A percentile compares a stretch with the other conserved stretches of the same genome.
Evolutionary conservation across 768 basidiomycete species (phyloP).

Genomic region (Amanita pseudoporphyria): DNA sequence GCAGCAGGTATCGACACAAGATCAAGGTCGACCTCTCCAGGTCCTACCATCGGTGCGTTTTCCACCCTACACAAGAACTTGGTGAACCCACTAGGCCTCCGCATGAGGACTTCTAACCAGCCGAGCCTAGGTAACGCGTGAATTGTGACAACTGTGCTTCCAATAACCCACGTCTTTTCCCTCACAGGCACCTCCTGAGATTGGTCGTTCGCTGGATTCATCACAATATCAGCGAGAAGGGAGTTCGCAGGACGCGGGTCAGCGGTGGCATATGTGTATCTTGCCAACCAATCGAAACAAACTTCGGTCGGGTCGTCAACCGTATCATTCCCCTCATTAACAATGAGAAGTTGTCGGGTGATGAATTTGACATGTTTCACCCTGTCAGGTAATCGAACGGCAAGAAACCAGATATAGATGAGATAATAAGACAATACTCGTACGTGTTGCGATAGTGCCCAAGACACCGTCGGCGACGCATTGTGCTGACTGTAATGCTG

Average conservation of each 20-base stretch:
- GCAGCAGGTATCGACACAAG: slow-evolving; percentile 59
- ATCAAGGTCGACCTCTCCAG: slow-evolving; percentile 82
- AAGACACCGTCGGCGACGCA: slow-evolving; percentile 53
- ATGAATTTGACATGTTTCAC: slow-evolving; percentile 79
- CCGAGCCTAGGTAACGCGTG: slow-evolving; percentile 62
- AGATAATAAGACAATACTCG: slow-evolving; percentile 83
- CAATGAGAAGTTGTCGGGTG: slow-evolving; percentile 74
- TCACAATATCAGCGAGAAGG: slow-evolving; percentile 69
- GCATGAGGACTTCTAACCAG: slow-evolving; percentile 81
- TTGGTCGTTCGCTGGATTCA: slow-evolving; percentile 36
- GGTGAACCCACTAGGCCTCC: slow-evolving; percentile 85
- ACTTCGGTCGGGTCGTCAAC: slow-evolving; percentile 91
- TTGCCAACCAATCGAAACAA: slow-evolving; percentile 94
- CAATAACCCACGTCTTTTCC: slow-evolving; percentile 81
- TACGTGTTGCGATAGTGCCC: slow-evolving; percentile 87
- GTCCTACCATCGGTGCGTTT: slow-evolving; percentile 78
- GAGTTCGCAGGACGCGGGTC: slow-evolving; percentile 84
- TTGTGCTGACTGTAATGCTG: slow-evolving; percentile 74
- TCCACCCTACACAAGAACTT: slow-evolving; percentile 79
- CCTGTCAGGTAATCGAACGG: slow-evolving; percentile 73
- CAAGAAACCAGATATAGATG: slow-evolving; percentile 93
- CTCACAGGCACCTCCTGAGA: slow-evolving; percentile 29
- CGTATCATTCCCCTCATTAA: slow-evolving; percentile 63
- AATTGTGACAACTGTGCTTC: slow-evolving; percentile 78
- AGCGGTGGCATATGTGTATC: slow-evolving; percentile 90